Evolutionary conservation across 176 grass and related monocot genomes (phyloP), one percentile per base, ranked within the genome.

Genomic region (Oryza nivara): DNA sequence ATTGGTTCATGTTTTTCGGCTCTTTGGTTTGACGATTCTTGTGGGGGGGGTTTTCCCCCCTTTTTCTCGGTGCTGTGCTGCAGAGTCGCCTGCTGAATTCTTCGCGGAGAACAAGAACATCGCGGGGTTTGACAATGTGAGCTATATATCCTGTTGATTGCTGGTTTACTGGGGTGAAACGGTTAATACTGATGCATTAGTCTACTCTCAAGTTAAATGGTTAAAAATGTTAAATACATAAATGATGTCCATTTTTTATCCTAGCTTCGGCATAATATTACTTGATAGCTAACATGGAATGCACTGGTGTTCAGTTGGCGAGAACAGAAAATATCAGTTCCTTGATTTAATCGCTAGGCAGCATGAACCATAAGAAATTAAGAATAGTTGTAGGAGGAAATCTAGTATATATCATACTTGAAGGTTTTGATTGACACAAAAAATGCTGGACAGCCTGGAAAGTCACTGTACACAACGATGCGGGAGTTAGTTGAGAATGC

Each of bases 41-140:
- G 51, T 9, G 73, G 73, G 51, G 13, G 73, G 73, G 14, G 70
- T 9, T 61, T 61, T 20, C 20, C 56, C 20, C n/a, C 58, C 14
- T 6, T 82, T 65, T 23, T 76, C 72, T 13, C 44, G 32, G 63
- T 7, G 80, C 65, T 87, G 67, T 67, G 49, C 83, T 92, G 82
- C 89, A 98, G 95, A 98, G 83, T 98, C 95, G 14, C 95, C 95
- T 3, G 95, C 95, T 0, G 95, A 98, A 68, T 98, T 98, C 87
- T 98, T 98, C 5, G 95, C 95, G 0, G 92, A 98, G 80, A 98
- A 98, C 83, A 98, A 98, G 77, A 98, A 98, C 82, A 98, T 98
- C 44, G 92, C 95, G 3, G 95, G 95, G 6, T 98, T 98, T 72
- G 95, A 98, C 49, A 98, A 98, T 83, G 95, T 98, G 82, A 91